Base-by-base conservation (phyloP, 176 grass and related monocot species). In the Triticum dicoccoides region DNA sequence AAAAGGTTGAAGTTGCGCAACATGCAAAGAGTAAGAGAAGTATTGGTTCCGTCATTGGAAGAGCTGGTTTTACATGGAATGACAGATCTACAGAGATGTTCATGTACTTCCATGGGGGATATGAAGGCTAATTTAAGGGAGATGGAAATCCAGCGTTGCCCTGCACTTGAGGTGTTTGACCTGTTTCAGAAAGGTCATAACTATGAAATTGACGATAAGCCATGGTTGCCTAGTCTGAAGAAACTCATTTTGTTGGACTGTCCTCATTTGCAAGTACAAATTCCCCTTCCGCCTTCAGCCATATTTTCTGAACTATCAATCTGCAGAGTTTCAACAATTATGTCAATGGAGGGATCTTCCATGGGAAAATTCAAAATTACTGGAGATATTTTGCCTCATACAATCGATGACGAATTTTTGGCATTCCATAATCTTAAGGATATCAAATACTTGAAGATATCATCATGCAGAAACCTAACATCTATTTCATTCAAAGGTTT, bases 31-130 rank as follows among this genome's bases (percentile, higher is more conserved):
- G 27, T 84, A 52, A 74, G 0, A 9, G 37, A 76, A 14, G 0
- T 91, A 4, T 61, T 7, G 21, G 11, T 91, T 81, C 81, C 65
- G n/a, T 56, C 81, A 6, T 49, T 88, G 32, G 68, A 81, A 25
- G 17, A 81, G 76, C 44, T 91, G 0, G 5, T 80, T 69, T 6
- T 88, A 34, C 3, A 18, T 42, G 0, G 63, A 9, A 62, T 85
- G 76, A 15, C 24, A 33, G 9, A 69, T 0, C 24, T 91, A 10
- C 20, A 77, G 20, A 81, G 3, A 66, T 88, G 81, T 38, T 78
- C 35, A 0, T 61, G 76, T 20, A 72, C 17, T 65, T 78, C 45
- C 1, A 1, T 51, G 18, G 30, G 17, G 29, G 38, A 69, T 3
- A 58, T 56, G 64, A 80, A 80, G 39, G 80, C 42, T 27, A 27